Base-by-base conservation (phyloP, 2,329 filamentous ascomycete genomes). In the Lasiodiplodia gonubiensis region DNA sequence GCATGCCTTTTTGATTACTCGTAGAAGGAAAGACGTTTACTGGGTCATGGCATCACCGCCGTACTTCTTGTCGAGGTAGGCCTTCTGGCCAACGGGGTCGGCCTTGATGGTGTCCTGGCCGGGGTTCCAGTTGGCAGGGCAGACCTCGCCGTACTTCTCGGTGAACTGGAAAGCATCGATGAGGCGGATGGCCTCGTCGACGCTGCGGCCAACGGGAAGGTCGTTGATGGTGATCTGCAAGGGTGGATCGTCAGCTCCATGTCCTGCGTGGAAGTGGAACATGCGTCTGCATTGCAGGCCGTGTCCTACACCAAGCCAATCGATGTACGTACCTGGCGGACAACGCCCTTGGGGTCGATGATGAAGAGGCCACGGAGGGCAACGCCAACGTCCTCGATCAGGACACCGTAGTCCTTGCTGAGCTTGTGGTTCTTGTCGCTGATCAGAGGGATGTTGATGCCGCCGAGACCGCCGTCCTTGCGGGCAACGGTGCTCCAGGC, bases 351-450 rank as follows among this genome's bases (percentile, higher is more conserved):
- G 68, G 87, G 87, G 75, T 90, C 88, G 73, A 90, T 89, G 79
- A 90, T 83, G 81, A 90, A 90, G 54, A 89, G 81, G 4, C 87
- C 88, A 25, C 88, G 83, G 68, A 90, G 84, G 14, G 88, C 86
- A 68, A 89, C 82, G 42, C 88, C 88, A 75, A 88, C 85, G 25
- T 89, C 86, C 78, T 89, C 88, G 67, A 89, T 82, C 71, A 90
- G 79, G 11, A 90, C 88, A 68, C 87, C 87, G 75, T 89, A 90
- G 78, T 83, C 84, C 72, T 85, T 84, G 68, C 85, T 84, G 72
- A 90, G 82, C 75, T 82, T 82, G 74, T 86, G 85, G 71, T 84
- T 88, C 80, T 86, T 86, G 79, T 90, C 88, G 72, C 85, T 85
- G 55, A 89, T 79, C 30, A 90, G 83, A 39, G 88, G 88, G 53